These are phyloP conservation scores for Usnea hakonensis DNA, from an alignment of 495 filamentous ascomycete genomes.

Conservation along the genomic window DNA sequence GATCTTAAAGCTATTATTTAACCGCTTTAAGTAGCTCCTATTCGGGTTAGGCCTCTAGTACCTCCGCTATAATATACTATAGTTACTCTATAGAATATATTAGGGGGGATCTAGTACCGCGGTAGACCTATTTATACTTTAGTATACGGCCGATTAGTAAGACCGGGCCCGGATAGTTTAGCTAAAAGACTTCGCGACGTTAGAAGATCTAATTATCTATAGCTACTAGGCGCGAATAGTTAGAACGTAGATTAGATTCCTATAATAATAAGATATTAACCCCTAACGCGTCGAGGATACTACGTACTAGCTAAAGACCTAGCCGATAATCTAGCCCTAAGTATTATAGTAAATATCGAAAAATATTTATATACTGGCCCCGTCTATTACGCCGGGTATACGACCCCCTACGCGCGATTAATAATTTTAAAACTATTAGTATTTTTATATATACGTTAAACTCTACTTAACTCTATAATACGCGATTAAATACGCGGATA, in stretches of 20 bases:
- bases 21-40: constrained; percentile 2
- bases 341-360: background rate
- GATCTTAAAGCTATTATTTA: background rate
- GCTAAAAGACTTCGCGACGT: background rate
- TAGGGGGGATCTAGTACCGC: background rate
- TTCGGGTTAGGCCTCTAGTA: background rate
- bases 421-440: background rate
- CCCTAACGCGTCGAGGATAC: background rate
- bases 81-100: constrained; percentile 7
- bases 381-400: too few species aligned
- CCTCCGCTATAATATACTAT: background rate
- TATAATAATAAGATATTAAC: background rate
- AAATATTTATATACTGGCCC: too few species aligned
- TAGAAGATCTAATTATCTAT: constrained; percentile 9
- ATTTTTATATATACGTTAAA: background rate
- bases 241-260: background rate
- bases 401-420: too few species aligned
- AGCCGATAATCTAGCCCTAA: background rate
- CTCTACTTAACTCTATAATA: background rate
- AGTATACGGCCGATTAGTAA: background rate
- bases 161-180: background rate
- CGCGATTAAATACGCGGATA: constrained; percentile 2
- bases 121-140: background rate
- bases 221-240: background rate
- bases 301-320: background rate